A percentile compares a stretch with the other conserved stretches of the same genome.
Conservation (phyloP, 2,329 filamentous ascomycete genomes). For the Exophiala sideris region DNA sequence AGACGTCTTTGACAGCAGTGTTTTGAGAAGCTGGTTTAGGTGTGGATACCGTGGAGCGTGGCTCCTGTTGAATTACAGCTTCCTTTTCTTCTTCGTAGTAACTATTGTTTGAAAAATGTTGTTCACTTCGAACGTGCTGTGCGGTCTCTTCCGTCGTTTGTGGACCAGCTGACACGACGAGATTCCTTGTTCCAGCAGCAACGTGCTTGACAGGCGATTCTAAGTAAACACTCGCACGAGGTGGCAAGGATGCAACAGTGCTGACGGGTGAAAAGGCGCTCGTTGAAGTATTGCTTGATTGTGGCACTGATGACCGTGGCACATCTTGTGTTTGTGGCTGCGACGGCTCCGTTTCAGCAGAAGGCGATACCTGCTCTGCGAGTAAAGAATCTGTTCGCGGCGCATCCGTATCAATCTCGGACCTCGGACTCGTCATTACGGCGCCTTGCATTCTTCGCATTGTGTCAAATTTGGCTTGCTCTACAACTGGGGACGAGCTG, state of each 20-base stretch:
- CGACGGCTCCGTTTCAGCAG: neutral
- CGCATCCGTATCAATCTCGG: neutral
- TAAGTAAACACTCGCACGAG: conserved; percentile 16
- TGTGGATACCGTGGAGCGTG: no score
- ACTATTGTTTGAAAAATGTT: no score
- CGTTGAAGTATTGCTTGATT: neutral
- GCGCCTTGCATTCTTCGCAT: conserved; percentile 5
- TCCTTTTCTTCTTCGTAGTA: neutral
- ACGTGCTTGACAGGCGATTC: neutral
- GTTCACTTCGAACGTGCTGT: no score
- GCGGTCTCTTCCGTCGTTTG: no score
- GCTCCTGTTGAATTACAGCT: no score
- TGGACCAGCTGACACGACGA: no score
- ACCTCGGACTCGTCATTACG: neutral
- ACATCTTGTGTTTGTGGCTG: neutral
- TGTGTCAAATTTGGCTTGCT: conserved; percentile 16
- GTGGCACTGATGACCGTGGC: conserved; percentile 2
- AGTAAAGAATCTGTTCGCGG: neutral
- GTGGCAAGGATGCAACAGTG: conserved; percentile 20
- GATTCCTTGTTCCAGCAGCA: neutral
- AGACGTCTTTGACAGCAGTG: no score
- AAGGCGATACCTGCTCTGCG: neutral
- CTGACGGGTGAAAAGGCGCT: conserved; percentile 25
- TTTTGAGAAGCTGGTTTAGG: no score
- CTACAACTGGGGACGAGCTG: conserved; percentile 18